Base-by-base conservation (phyloP, 2,329 filamentous ascomycete species). In the Torrubiella hemipterigena region DNA sequence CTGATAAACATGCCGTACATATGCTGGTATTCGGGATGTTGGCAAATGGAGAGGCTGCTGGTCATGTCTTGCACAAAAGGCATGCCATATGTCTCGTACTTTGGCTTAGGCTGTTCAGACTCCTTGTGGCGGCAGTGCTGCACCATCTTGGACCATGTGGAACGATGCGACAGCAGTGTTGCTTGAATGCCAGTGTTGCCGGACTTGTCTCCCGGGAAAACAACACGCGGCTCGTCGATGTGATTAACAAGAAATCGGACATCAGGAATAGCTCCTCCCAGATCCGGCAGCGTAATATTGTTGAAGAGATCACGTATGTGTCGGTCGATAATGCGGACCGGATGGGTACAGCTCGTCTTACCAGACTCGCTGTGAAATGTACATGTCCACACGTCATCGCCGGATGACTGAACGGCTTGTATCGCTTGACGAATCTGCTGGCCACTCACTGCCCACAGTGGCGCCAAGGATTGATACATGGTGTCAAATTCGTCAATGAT, bases 401-500 rank as follows among this genome's bases (percentile, higher is more conserved):
- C 32, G 14, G 44, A 35, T 2, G 39, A 17, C 5, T 50, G 39
- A 1, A 47, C 43, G 1, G 42, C 25, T 5, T 30, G 24, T 40
- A 63, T 56, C 1, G 42, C 35, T 3, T 47, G 26, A 0, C 25
- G 12, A 3, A 61, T 32, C 8, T 59, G 48, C 1, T 40, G 35
- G 0, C 58, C 61, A 18, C 51, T 57, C 0, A 65, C 18, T 4
- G 37, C 48, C 34, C 53, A 50, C 23, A 69, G 62, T 0, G 63
- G 65, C 0, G 46, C 43, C 2, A 70, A 39, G 0, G 46, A 37
- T 0, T 58, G 35, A 24, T 55, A 44, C 3, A 70, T 61, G 1
- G 42, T 49, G 23, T 69, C 60, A 17, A 63, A 69, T 3, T 69
- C 59, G 34, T 69, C 65, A 19, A 69, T 65, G n/a, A 69, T 52